Conservation (phyloP, 768 basidiomycete species). For the Lentinula detonsa region DNA sequence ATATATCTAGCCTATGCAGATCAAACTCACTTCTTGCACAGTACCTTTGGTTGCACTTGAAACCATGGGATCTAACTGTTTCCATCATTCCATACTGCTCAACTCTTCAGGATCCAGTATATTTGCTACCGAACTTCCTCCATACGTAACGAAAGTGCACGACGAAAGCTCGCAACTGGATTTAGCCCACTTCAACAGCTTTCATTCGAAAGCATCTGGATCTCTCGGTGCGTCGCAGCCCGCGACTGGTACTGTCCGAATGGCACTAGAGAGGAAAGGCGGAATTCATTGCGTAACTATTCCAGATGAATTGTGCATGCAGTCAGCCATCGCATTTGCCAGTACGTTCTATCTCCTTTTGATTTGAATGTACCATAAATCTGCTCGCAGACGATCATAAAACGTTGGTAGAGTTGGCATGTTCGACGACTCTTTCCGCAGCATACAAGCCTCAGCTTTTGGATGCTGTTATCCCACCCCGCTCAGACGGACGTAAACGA, state of each 20-base stretch:
- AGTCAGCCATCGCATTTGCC: slow-evolving; percentile 47
- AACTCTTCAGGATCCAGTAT: slow-evolving; percentile 36
- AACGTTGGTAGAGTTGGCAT: slow-evolving; percentile 68
- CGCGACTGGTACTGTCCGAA: slow-evolving; percentile 52
- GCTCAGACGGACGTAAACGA: slow-evolving; percentile 19
- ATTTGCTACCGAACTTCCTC: slow-evolving; percentile 26
- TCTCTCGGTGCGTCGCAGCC: slow-evolving; percentile 70
- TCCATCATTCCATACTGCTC: slow-evolving; percentile 63
- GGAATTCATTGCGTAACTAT: slow-evolving; percentile 53
- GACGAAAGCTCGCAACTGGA: slow-evolving; percentile 39
- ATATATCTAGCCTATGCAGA: slow-evolving; percentile 1
- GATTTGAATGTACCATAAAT: background rate
- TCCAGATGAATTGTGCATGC: slow-evolving; percentile 67
- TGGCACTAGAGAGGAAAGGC: slow-evolving; percentile 57
- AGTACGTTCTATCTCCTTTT: slow-evolving; percentile 31
- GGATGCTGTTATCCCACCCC: slow-evolving; percentile 37
- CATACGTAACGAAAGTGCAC: slow-evolving; percentile 34
- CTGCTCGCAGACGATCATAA: slow-evolving; percentile 66
- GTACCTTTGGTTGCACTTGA: slow-evolving; percentile 66
- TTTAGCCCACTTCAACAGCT: slow-evolving; percentile 48
- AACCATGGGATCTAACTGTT: slow-evolving; percentile 69
- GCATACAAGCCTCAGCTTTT: slow-evolving; percentile 59
- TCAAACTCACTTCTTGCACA: slow-evolving; percentile 13
- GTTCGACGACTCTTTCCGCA: slow-evolving; percentile 61
- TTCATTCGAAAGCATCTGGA: slow-evolving; percentile 60